Base-by-base conservation (phyloP, 1,139 yeast species). In the Hemisphaericaspora xylofermentans region DNA sequence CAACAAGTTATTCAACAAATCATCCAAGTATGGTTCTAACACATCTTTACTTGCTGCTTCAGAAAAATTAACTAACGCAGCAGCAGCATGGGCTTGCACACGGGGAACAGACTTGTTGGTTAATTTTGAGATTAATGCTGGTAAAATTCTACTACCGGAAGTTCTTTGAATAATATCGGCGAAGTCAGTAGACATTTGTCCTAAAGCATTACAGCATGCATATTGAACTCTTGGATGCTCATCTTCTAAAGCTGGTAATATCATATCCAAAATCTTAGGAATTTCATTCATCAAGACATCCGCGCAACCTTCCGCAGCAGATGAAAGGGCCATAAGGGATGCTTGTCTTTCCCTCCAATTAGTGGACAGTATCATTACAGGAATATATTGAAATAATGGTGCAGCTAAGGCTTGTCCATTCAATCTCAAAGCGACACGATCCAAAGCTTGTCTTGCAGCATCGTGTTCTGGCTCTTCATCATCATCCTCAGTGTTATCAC, bases 41-140 rank as follows among this genome's bases (percentile, higher is more conserved):
- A 83, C 79, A 47, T 86, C 95, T 58, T 88, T 87, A 5, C 89
- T 70, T 3, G 98, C 96, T 49, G 86, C 89, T 61, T 93, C 98
- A 37, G 94, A 82, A 60, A 93, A 93, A 60, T 93, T 93, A 34
- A 93, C 98, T 56, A 93, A 73, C 0, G 98, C 98, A 36, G 98
- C 98, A 30, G 98, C 98, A 13, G 97, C 98, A 60, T 93, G 98
- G 0, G 97, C 89, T 66, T 91, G 98, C 21, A 93, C 98, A 56
- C 98, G 76, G 44, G 94, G 95, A 25, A 85, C 89, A 17, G 87
- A 79, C 44, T 74, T 73, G 48, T 68, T 71, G 3, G 85, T 82
- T 45, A 91, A 74, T 71, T 80, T 88, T 3, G 95, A 83, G 43
- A 91, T 87, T 50, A 93, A 76, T 5, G 95, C 94, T 9, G 98